These are phyloP conservation scores for Lolium rigidum DNA, from an alignment of 176 grass and related monocot species.

Conservation along the genomic window DNA sequence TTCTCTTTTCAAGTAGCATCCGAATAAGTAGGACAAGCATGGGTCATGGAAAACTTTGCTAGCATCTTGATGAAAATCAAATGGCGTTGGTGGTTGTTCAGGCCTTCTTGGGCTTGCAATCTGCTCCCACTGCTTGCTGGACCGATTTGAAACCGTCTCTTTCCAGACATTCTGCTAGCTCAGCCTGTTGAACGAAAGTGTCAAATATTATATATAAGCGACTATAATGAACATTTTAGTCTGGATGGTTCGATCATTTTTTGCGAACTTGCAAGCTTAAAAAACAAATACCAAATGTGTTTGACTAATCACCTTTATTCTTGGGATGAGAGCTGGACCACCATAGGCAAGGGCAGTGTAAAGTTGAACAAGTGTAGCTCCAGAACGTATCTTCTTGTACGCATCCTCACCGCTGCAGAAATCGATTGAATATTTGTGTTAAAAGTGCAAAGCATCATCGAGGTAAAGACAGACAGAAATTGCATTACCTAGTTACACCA, in stretches of 20 bases:
- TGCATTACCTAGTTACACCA: constrained; percentile 80
- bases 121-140: constrained; percentile 81
- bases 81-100: constrained; percentile 41
- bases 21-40: constrained; percentile 18
- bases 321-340: constrained; percentile 89
- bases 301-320: constrained; percentile 75
- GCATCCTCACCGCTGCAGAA: constrained; percentile 82
- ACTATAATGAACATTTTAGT: too few species aligned
- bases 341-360: constrained; percentile 89
- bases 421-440: constrained; percentile 28
- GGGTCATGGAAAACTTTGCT: constrained; percentile 40
- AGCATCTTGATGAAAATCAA: background rate
- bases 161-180: constrained; percentile 90
- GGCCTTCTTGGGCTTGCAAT: constrained; percentile 52
- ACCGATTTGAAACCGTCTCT: constrained; percentile 95
- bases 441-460: background rate
- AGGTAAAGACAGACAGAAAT: constrained; percentile 18
- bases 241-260: too few species aligned
- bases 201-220: background rate
- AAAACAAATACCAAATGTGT: background rate
- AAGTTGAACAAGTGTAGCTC: constrained; percentile 91
- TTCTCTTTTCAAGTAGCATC: constrained; percentile 13
- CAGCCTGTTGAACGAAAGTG: constrained; percentile 50
- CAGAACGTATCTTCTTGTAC: constrained; percentile 95
- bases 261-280: background rate